Evolutionary conservation across 257 asterid genomes (phyloP).

Genomic region (Sherardia arvensis): DNA sequence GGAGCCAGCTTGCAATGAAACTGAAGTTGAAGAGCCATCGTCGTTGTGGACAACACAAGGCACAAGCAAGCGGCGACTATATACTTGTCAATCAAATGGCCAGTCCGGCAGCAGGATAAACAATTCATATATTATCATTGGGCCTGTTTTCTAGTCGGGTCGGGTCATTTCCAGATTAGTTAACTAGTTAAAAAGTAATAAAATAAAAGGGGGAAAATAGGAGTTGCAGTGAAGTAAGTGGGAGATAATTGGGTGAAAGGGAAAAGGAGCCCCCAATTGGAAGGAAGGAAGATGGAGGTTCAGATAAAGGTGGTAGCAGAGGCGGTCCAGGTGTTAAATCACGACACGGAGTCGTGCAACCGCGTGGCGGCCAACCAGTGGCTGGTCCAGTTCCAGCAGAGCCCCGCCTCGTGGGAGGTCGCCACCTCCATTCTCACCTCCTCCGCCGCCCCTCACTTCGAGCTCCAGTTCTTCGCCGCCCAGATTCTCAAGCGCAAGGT

Average conservation of each 20-base stretch:
- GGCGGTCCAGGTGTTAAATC: slow-evolving; percentile 83
- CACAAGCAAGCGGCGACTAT: background rate
- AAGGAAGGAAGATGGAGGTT: slow-evolving; percentile 37
- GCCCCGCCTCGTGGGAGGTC: slow-evolving; percentile 75
- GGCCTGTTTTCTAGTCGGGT: no score
- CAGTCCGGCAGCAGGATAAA: background rate
- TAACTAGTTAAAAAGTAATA: no score
- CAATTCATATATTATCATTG: no score
- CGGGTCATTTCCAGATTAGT: no score
- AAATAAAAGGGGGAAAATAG: no score
- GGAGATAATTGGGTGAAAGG: background rate
- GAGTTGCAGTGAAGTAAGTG: no score
- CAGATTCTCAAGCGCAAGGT: slow-evolving; percentile 94
- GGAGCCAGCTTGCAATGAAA: background rate
- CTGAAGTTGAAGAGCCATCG: background rate
- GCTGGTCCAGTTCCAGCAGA: slow-evolving; percentile 85
- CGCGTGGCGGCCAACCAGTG: slow-evolving; percentile 95
- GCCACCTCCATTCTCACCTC: slow-evolving; percentile 79
- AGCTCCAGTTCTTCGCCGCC: slow-evolving; percentile 81
- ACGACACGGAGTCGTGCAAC: slow-evolving; percentile 71
- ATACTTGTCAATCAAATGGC: background rate
- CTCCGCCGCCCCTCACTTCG: slow-evolving; percentile 39
- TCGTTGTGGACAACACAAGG: background rate
- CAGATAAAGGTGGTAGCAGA: slow-evolving; percentile 76
- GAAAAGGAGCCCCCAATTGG: background rate